These are phyloP conservation scores for Diaporthe citrichinensis DNA, from an alignment of 2,329 filamentous ascomycete species.

Conservation along the genomic window DNA sequence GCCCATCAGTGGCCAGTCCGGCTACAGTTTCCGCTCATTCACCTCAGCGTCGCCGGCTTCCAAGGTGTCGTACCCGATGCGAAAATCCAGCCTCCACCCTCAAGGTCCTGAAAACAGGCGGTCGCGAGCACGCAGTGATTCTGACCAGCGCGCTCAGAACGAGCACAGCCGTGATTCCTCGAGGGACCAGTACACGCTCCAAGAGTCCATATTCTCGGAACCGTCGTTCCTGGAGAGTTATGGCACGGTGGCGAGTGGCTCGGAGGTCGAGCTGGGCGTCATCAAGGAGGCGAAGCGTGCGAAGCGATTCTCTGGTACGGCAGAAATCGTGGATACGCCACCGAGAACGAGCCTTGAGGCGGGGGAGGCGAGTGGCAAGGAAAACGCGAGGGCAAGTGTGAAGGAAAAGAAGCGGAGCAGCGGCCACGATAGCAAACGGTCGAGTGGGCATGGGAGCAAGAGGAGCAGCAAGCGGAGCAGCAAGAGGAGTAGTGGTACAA, in stretches of 20 bases:
- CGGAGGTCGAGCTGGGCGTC: not conserved
- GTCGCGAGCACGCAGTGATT: constrained; percentile 14
- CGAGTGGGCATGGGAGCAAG: constrained; percentile 12
- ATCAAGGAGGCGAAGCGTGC: constrained; percentile 24
- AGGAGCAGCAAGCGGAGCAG: constrained; percentile 6
- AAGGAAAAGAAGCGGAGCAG: constrained; percentile 1
- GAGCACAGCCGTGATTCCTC: constrained; percentile 38
- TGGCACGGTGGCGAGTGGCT: constrained; percentile 29
- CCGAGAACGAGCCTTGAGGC: constrained; percentile 16
- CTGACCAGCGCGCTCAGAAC: constrained; percentile 1
- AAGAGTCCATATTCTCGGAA: constrained; percentile 40
- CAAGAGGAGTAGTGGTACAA: not conserved
- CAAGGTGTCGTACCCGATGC: constrained; percentile 28
- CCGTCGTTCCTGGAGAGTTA: constrained; percentile 35
- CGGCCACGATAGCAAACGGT: not conserved
- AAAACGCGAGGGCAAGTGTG: not conserved
- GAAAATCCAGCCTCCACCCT: constrained; percentile 34
- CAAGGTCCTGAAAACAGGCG: not conserved
- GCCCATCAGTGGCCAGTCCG: constrained; percentile 27
- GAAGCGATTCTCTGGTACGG: constrained; percentile 18
- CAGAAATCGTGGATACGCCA: constrained; percentile 17
- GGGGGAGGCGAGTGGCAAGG: not conserved
- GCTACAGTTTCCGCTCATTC: constrained; percentile 39
- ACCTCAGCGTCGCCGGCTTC: constrained; percentile 25
- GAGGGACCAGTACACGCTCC: constrained; percentile 37